Percentiles rank a stretch among this genome's conserved stretches.
phyloP scores from a whole-genome alignment of 2,329 filamentous ascomycete species.

The Colletotrichum melonis region DNA sequence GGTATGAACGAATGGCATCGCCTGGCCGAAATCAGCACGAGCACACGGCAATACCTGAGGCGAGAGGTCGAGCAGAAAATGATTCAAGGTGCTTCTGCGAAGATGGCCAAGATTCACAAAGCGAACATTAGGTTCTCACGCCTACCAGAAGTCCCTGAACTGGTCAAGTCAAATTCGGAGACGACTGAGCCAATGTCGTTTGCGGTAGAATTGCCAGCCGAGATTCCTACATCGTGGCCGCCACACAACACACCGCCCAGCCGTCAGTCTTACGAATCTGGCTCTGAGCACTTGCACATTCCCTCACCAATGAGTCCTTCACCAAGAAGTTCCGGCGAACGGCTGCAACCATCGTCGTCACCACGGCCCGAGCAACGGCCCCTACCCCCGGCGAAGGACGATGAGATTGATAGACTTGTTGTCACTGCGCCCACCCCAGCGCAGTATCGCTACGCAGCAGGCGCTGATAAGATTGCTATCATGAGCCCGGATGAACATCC shows the following conservation, averaged over 20 bases:
- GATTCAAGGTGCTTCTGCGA: slow-evolving; percentile 80
- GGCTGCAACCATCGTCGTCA: slow-evolving; percentile 47
- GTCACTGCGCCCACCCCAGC: slow-evolving; percentile 68
- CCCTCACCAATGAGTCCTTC: slow-evolving; percentile 50
- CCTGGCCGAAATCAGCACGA: slow-evolving; percentile 93
- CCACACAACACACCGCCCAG: slow-evolving; percentile 51
- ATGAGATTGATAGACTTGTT: slow-evolving; percentile 64
- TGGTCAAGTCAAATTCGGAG: slow-evolving; percentile 53
- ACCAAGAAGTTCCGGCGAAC: slow-evolving; percentile 63
- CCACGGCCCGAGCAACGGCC: slow-evolving; percentile 44
- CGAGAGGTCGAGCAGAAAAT: slow-evolving; percentile 80
- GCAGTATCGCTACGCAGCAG: slow-evolving; percentile 68
- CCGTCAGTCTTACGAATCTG: slow-evolving; percentile 69
- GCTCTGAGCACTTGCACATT: slow-evolving; percentile 60
- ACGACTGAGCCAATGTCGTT: slow-evolving; percentile 62
- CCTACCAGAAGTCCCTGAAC: slow-evolving; percentile 54
- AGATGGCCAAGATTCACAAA: slow-evolving; percentile 84
- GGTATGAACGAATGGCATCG: slow-evolving; percentile 99
- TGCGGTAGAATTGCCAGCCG: slow-evolving; percentile 69
- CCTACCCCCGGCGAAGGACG: slow-evolving; percentile 46
- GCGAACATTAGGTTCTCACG: slow-evolving; percentile 77
- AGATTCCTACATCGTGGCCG: slow-evolving; percentile 55
- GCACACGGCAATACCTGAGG: slow-evolving; percentile 85
- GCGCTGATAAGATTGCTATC: slow-evolving; percentile 77
- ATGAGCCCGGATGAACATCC: slow-evolving; percentile 69